phyloP scores from a whole-genome alignment of 495 filamentous ascomycete species.

The Penicillium paxilli region DNA sequence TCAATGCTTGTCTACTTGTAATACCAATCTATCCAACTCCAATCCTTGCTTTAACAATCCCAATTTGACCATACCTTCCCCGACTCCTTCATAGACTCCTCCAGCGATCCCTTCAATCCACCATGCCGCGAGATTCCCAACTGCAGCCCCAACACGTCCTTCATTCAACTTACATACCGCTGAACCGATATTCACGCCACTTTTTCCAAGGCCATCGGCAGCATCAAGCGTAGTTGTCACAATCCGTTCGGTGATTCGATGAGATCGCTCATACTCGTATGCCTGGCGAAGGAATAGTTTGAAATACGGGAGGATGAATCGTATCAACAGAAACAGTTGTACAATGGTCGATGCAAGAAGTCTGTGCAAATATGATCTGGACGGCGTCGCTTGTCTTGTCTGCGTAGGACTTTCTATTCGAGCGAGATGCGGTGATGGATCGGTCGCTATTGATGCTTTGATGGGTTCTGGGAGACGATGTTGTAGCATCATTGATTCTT shows the following conservation, averaged over 20 bases:
- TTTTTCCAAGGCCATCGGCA: constrained; percentile 53
- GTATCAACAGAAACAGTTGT: constrained; percentile 55
- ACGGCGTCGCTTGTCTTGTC: neutral
- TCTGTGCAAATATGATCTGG: constrained; percentile 57
- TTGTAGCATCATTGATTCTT: constrained; percentile 32
- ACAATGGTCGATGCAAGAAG: constrained; percentile 56
- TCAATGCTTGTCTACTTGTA: constrained; percentile 15
- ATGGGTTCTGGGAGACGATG: constrained; percentile 31
- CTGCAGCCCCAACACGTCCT: constrained; percentile 53
- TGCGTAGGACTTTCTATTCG: constrained; percentile 28
- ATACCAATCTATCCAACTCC: constrained; percentile 21
- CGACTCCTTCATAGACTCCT: constrained; percentile 65
- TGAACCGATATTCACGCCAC: constrained; percentile 47
- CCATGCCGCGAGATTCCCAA: constrained; percentile 54
- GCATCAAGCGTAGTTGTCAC: constrained; percentile 48
- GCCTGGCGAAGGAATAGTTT: constrained; percentile 49
- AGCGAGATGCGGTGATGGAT: constrained; percentile 13
- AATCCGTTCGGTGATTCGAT: constrained; percentile 58
- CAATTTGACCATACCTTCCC: constrained; percentile 56
- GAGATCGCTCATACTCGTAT: constrained; percentile 64
- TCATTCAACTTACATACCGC: constrained; percentile 54
- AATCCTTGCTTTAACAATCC: constrained; percentile 33
- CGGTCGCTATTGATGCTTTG: constrained; percentile 14
- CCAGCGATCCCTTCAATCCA: constrained; percentile 59
- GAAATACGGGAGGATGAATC: constrained; percentile 59